Percentiles rank a stretch among this genome's conserved stretches.
These are phyloP conservation scores for Fraxinus americana DNA, from an alignment of 257 asterid species.

Conservation along the genomic window DNA sequence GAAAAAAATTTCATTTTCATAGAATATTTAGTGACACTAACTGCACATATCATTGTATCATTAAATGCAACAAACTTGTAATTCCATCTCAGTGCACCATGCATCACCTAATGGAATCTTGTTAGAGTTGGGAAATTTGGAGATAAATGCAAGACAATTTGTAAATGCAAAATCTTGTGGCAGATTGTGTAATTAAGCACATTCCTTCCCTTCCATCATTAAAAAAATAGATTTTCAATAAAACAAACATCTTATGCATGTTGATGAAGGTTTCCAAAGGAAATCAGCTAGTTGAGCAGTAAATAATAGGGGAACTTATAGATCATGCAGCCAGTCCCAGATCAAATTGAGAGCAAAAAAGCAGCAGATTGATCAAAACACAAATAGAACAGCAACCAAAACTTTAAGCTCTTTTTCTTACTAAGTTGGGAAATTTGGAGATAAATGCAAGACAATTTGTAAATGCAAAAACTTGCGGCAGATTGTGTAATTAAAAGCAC, in stretches of 20 bases:
- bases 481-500: neutral
- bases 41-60: neutral
- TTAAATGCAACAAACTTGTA: neutral
- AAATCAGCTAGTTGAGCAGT: neutral
- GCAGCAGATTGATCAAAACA: neutral
- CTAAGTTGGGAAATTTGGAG: neutral
- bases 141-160: neutral
- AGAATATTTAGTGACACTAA: neutral
- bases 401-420: neutral
- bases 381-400: neutral
- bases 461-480: neutral
- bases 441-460: neutral
- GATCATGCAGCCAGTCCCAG: neutral
- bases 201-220: neutral
- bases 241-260: neutral
- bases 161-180: neutral
- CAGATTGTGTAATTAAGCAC: neutral
- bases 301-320: neutral
- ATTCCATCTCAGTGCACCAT: too few species aligned
- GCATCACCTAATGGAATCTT: neutral
- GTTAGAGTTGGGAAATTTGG: neutral
- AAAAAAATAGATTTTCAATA: neutral
- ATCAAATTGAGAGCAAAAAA: neutral
- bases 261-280: neutral
- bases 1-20: constrained; percentile 14